phyloP scores from a whole-genome alignment of 2,329 filamentous ascomycete species.

The Colletotrichum kahawae region DNA sequence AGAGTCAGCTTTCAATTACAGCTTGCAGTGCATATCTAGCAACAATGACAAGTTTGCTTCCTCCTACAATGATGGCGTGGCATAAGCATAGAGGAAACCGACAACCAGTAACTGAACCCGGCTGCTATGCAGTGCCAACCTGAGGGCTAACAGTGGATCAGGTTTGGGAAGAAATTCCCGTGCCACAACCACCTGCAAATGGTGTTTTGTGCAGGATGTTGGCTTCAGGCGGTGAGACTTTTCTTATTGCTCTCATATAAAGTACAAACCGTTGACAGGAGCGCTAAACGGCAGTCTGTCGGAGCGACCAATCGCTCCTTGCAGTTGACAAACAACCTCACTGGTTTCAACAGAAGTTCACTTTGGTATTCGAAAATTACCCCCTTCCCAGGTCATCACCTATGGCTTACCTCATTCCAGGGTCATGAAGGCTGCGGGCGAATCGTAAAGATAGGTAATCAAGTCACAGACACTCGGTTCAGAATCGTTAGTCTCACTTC shows the following conservation, averaged over 20 bases:
- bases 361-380: conserved; percentile 18
- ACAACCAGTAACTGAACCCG: conserved; percentile 23
- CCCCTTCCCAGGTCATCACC: neutral
- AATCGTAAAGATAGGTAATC: conserved; percentile 26
- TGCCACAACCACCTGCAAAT: conserved; percentile 27
- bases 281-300: conserved; percentile 28
- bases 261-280: neutral
- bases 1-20: neutral
- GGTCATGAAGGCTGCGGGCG: conserved; percentile 31
- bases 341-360: conserved; percentile 34
- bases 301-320: conserved; percentile 35
- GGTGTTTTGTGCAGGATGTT: conserved; percentile 36
- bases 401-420: neutral
- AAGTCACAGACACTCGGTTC: conserved; percentile 19
- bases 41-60: conserved; percentile 18
- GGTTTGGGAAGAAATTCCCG: conserved; percentile 31
- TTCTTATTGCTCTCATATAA: neutral
- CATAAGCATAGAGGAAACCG: conserved; percentile 36
- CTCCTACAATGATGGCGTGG: conserved; percentile 38
- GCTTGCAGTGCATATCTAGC: neutral
- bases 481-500: conserved; percentile 22
- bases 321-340: conserved; percentile 29
- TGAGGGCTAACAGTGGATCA: neutral
- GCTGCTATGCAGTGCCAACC: neutral
- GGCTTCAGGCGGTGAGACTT: conserved; percentile 32